Conservation (phyloP, 2,329 filamentous ascomycete genomes). For the Hirsutella rhossiliensis region DNA sequence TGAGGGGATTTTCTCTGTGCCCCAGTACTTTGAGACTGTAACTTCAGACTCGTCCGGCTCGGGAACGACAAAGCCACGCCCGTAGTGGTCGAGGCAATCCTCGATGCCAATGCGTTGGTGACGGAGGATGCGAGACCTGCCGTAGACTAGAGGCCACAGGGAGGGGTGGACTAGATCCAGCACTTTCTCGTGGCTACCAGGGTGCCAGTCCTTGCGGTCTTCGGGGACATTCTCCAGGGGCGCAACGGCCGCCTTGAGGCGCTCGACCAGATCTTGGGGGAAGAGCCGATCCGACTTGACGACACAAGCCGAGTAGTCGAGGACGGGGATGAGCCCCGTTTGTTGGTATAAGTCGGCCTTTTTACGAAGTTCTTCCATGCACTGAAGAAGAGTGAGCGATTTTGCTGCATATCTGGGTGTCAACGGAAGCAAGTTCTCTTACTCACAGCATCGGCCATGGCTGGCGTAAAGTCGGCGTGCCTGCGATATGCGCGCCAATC, state of each 20-base stretch:
- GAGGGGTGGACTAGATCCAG: conserved; percentile 54
- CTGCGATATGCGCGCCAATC: conserved; percentile 13
- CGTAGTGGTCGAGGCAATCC: conserved; percentile 20
- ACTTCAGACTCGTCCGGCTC: not conserved
- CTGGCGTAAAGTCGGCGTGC: conserved; percentile 14
- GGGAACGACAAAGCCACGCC: conserved; percentile 19
- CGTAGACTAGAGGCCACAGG: conserved; percentile 47
- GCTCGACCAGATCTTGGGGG: conserved; percentile 14
- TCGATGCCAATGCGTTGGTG: conserved; percentile 21
- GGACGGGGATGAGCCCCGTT: conserved; percentile 19
- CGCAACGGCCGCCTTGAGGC: conserved; percentile 29
- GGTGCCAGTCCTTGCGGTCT: conserved; percentile 46
- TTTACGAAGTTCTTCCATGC: conserved; percentile 17
- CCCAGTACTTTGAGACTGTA: not conserved
- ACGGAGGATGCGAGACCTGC: conserved; percentile 23
- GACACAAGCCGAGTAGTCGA: conserved; percentile 18
- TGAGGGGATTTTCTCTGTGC: not conserved
- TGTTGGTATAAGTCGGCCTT: conserved; percentile 21
- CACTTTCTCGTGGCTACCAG: conserved; percentile 41
- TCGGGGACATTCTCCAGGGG: conserved; percentile 40
- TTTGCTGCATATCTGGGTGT: too few species aligned
- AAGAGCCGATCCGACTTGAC: conserved; percentile 23
- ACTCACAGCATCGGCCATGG: conserved; percentile 18
- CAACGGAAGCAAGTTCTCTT: not conserved
- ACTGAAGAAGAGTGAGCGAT: conserved; percentile 7